A percentile compares a stretch with the other conserved stretches of the same genome.
Conservation (phyloP, 169 alveolate species). For the Plasmodium vivax region DNA sequence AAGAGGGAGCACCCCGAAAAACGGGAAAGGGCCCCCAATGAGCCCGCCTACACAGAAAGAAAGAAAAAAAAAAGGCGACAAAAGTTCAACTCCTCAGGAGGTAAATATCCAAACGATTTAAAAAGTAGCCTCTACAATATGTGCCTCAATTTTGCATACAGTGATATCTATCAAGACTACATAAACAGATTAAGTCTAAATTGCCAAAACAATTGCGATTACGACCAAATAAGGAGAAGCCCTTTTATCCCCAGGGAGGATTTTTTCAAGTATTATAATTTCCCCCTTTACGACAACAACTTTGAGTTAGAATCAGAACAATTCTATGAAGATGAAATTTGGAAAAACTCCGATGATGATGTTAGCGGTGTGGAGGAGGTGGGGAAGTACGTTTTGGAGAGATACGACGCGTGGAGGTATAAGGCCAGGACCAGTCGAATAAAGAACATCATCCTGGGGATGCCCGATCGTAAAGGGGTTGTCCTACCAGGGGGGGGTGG, state of each 20-base stretch:
- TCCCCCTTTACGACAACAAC: slow-evolving; percentile 26
- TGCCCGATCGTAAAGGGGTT: neutral
- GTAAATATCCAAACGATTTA: slow-evolving; percentile 23
- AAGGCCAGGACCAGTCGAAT: neutral
- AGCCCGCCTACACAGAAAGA: neutral
- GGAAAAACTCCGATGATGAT: neutral
- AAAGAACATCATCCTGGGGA: neutral
- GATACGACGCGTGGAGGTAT: neutral
- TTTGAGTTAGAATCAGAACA: slow-evolving; percentile 62
- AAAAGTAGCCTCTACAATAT: slow-evolving; percentile 21
- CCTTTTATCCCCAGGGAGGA: slow-evolving; percentile 41
- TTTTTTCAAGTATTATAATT: slow-evolving; percentile 66
- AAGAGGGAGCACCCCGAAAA: neutral
- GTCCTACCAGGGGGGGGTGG: neutral
- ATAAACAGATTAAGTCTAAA: slow-evolving; percentile 40
- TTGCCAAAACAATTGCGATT: slow-evolving; percentile 65
- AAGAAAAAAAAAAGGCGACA: neutral
- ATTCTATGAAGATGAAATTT: neutral
- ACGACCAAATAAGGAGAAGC: slow-evolving; percentile 62
- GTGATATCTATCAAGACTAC: slow-evolving; percentile 74
- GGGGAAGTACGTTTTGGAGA: slow-evolving; percentile 1
- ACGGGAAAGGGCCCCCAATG: neutral
- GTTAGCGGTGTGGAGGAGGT: slow-evolving; percentile 42
- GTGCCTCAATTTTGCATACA: slow-evolving; percentile 38
- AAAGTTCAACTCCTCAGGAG: neutral